Percentiles rank a stretch among this genome's conserved stretches.
Evolutionary conservation across 768 basidiomycete genomes (phyloP).

Genomic region (Sporobolomyces pararoseus): DNA sequence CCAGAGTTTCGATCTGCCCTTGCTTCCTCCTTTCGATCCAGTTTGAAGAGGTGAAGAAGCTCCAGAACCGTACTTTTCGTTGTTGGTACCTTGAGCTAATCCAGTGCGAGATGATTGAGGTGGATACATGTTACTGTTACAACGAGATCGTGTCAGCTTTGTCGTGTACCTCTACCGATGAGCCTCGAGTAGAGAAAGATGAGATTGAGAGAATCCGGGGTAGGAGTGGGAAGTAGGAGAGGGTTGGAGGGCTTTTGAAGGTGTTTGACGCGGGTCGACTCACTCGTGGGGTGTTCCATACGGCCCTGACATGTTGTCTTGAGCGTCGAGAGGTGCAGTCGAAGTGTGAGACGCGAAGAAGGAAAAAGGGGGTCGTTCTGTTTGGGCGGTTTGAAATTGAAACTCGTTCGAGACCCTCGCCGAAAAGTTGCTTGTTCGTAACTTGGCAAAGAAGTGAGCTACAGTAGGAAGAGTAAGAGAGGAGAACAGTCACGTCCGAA

Average conservation of each 20-base stretch:
- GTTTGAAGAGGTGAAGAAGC: too few relatives aligned
- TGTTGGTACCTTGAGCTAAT: background rate
- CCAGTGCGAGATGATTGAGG: background rate
- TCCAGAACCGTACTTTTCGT: background rate
- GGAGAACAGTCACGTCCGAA: too few relatives aligned
- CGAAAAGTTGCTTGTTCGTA: too few relatives aligned
- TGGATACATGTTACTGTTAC: background rate
- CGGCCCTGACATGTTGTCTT: background rate
- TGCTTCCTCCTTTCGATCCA: background rate
- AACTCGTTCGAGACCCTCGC: too few relatives aligned
- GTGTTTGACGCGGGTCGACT: conserved; percentile 2
- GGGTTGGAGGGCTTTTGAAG: background rate
- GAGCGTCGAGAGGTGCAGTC: too few relatives aligned
- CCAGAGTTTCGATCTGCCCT: conserved; percentile 2
- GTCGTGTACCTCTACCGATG: too few relatives aligned
- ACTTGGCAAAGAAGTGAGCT: too few relatives aligned
- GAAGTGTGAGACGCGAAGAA: conserved; percentile 3
- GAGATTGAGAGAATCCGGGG: conserved; percentile 7
- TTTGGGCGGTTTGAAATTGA: too few relatives aligned
- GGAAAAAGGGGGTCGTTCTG: background rate
- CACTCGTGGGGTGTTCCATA: background rate
- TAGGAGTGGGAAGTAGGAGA: background rate
- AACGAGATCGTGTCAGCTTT: background rate
- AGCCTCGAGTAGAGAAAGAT: too few relatives aligned
- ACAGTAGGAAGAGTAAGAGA: too few relatives aligned